These are phyloP conservation scores for Kwoniella mangroviensis DNA, from an alignment of 768 basidiomycete species.

Conservation along the genomic window DNA sequence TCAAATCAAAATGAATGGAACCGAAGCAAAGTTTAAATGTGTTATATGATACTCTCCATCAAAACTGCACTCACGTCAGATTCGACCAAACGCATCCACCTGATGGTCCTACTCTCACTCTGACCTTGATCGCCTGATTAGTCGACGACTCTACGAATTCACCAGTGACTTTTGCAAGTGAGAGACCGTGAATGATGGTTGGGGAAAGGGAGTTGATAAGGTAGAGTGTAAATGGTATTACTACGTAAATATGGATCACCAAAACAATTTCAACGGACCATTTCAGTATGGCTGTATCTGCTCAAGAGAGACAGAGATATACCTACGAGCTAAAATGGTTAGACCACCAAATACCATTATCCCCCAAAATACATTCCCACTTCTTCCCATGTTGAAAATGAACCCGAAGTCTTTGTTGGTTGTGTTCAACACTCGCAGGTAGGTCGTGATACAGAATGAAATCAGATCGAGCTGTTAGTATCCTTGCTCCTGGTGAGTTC, in stretches of 20 bases:
- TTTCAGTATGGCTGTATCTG: background rate
- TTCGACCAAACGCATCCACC: slow-evolving; percentile 19
- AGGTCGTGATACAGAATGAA: background rate
- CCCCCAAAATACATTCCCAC: background rate
- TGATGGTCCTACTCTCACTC: slow-evolving; percentile 10
- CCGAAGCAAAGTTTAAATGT: too few species aligned
- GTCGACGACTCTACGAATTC: background rate
- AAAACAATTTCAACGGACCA: too few species aligned
- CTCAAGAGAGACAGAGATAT: background rate
- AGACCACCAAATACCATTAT: background rate
- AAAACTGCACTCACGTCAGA: slow-evolving; percentile 4
- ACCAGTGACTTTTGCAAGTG: slow-evolving; percentile 10
- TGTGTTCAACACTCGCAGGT: too few species aligned
- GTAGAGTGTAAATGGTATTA: slow-evolving; percentile 10
- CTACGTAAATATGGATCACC: too few species aligned
- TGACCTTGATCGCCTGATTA: background rate
- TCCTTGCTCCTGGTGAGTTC: too few species aligned
- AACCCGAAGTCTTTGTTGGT: too few species aligned
- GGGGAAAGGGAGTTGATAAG: slow-evolving; percentile 5
- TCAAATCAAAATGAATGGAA: too few species aligned
- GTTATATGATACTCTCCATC: background rate
- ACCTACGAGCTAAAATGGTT: slow-evolving; percentile 9
- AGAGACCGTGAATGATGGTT: background rate
- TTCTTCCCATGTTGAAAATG: background rate
- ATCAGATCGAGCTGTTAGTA: background rate